phyloP scores from a whole-genome alignment of 371 early-diverging fungal species.

The Coemansia linderi region DNA sequence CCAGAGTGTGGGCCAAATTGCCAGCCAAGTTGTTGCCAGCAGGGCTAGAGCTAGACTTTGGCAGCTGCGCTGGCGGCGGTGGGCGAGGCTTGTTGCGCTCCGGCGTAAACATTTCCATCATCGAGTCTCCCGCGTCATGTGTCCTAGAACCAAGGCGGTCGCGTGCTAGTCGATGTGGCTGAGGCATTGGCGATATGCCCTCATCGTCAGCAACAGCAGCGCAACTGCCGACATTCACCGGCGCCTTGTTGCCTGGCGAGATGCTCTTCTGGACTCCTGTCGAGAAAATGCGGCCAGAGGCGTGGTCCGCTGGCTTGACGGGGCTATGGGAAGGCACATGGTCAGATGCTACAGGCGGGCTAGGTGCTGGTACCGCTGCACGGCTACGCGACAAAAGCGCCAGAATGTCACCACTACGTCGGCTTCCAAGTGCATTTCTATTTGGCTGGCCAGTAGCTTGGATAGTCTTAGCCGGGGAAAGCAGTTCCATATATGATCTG shows the following conservation, averaged over 20 bases:
- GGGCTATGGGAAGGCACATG: neutral
- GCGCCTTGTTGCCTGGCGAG: neutral
- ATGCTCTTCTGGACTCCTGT: neutral
- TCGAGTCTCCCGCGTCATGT: slow-evolving; percentile 47
- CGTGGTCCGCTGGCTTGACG: neutral
- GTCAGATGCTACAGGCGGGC: neutral
- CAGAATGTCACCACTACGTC: neutral
- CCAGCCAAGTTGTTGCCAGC: neutral
- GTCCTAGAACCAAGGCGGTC: slow-evolving; percentile 6
- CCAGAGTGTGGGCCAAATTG: slow-evolving; percentile 17
- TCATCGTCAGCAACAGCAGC: neutral
- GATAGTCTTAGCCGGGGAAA: slow-evolving; percentile 40
- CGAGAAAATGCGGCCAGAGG: neutral
- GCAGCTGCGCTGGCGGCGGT: neutral
- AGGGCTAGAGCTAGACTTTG: neutral
- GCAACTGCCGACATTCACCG: neutral
- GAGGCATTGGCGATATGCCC: slow-evolving; percentile 16
- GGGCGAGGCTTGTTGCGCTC: slow-evolving; percentile 25
- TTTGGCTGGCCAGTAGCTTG: neutral
- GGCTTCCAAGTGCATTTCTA: neutral
- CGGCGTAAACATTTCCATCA: slow-evolving; percentile 53
- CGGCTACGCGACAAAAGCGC: slow-evolving; percentile 12
- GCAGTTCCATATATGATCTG: slow-evolving; percentile 48
- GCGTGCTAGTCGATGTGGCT: neutral
- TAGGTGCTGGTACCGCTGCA: neutral